Base-by-base conservation (phyloP, 192 early-diverging fungal genomes). In the Obelidium mucronatum region DNA sequence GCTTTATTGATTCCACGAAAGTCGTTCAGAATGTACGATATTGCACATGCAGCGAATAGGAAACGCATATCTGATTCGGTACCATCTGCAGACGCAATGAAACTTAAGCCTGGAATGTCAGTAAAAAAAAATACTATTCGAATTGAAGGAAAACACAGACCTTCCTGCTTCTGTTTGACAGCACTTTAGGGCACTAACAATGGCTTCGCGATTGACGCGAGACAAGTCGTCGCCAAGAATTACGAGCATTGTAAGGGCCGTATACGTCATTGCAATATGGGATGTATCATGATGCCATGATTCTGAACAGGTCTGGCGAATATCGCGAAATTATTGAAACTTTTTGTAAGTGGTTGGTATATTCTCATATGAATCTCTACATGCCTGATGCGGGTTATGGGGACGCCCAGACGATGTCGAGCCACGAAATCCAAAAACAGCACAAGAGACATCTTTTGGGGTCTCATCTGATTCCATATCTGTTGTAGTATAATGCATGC, bases 11-110 rank as follows among this genome's bases (percentile, higher is more conserved):
- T 82, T 0, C 95, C 95, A 65, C 84, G 80, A 93, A 95, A 98
- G 82, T 98, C 97, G 75, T 91, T 91, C 31, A 99, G 81, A 11
- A 98, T 86, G 54, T 90, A 87, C 1, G 87, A 92, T 1, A 97
- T 86, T 0, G 89, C 92, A 71, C 92, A 93, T 0, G 98, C 97
- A 80, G 94, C 94, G 87, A 90, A 99, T 8, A 95, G 75, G 70
- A 98, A 98, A 8, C 98, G 90, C 78, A 96, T 86, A 79, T 99
- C 98, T 51, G 80, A 79, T 82, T 98, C 96, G 60, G 78, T 81
- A 40, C 90, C 90, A n/a, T 83, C 87, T 17, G 81, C 79, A 51
- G 87, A 87, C 40, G 94, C 91, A 11, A 85, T 78, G 79, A 93
- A 95, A 71, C 91, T 93, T 75, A 3, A 62, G 39, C 61, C 40